Evolutionary conservation across 352 stramenopile species (phyloP).

Genomic region (Globisporangium camurandrum): DNA sequence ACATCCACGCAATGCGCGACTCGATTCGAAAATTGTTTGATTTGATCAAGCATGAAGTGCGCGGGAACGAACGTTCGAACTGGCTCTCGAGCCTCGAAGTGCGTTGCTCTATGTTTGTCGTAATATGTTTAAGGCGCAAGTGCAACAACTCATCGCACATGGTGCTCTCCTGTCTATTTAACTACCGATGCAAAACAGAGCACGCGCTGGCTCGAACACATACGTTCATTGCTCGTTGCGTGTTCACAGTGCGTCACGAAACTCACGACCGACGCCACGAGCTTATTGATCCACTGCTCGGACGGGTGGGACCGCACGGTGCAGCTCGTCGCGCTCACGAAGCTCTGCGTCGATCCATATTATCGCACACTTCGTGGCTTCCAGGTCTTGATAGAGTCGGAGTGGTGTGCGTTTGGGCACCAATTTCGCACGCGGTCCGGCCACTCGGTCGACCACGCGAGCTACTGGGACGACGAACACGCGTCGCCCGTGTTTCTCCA

Average conservation of each 20-base stretch:
- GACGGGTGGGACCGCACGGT: slow-evolving; percentile 98
- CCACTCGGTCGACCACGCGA: slow-evolving; percentile 41
- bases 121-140: background rate
- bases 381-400: slow-evolving; percentile 96
- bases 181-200: slow-evolving; percentile 18
- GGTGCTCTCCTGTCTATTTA: background rate
- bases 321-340: slow-evolving; percentile 92
- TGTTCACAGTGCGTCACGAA: slow-evolving; percentile 91
- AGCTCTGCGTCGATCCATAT: slow-evolving; percentile 96
- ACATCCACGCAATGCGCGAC: slow-evolving; percentile 91
- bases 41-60: slow-evolving; percentile 79
- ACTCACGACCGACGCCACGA: slow-evolving; percentile 78
- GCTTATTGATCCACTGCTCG: slow-evolving; percentile 97
- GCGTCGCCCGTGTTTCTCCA: slow-evolving; percentile 98
- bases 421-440: slow-evolving; percentile 92
- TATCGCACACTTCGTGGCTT: no score
- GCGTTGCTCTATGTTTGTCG: background rate
- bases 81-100: slow-evolving; percentile 78
- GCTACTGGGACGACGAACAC: slow-evolving; percentile 93
- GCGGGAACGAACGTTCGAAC: slow-evolving; percentile 69
- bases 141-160: background rate
- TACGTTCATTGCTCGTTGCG: slow-evolving; percentile 73
- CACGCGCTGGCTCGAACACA: slow-evolving; percentile 76
- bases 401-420: slow-evolving; percentile 99
- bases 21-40: slow-evolving; percentile 77